A percentile compares a stretch with the other conserved stretches of the same genome.
Conservation (phyloP, 2,329 filamentous ascomycete genomes). For the Ilyonectria mors-panacis region DNA sequence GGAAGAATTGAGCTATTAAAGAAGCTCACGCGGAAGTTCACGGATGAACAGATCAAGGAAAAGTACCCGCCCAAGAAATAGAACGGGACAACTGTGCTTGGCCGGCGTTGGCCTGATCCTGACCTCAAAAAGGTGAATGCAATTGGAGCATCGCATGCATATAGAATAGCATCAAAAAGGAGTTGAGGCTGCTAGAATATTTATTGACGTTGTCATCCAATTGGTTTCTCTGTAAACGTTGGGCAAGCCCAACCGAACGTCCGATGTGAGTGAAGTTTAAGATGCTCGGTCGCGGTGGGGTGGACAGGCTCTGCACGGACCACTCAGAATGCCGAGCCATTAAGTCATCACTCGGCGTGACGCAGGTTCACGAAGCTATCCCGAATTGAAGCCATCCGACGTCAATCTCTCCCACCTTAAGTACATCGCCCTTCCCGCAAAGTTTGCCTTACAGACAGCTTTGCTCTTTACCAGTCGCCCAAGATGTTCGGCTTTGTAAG, state of each 20-base stretch:
- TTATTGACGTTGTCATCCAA: background rate
- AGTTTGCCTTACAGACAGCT: constrained; percentile 19
- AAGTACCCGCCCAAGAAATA: constrained; percentile 39
- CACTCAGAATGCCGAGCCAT: constrained; percentile 41
- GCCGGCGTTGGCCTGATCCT: constrained; percentile 9
- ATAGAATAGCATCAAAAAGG: background rate
- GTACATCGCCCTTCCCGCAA: constrained; percentile 19
- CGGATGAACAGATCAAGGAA: constrained; percentile 43
- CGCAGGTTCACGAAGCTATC: constrained; percentile 48
- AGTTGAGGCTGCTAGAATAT: background rate
- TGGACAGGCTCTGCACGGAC: constrained; percentile 39
- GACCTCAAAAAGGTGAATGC: background rate
- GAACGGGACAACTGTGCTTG: background rate
- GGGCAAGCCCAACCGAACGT: background rate
- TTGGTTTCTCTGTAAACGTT: background rate
- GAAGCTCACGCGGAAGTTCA: constrained; percentile 43
- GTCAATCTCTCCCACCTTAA: constrained; percentile 36
- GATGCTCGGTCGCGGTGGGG: constrained; percentile 21
- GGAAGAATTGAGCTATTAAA: constrained; percentile 41
- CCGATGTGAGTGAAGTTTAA: constrained; percentile 5
- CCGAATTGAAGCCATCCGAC: constrained; percentile 43
- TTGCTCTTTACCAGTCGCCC: constrained; percentile 16
- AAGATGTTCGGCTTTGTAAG: constrained; percentile 66
- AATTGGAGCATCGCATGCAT: background rate
- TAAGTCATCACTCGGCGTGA: constrained; percentile 44